Base-by-base conservation (phyloP, 306 rosid species). In the Cajanus cajan region DNA sequence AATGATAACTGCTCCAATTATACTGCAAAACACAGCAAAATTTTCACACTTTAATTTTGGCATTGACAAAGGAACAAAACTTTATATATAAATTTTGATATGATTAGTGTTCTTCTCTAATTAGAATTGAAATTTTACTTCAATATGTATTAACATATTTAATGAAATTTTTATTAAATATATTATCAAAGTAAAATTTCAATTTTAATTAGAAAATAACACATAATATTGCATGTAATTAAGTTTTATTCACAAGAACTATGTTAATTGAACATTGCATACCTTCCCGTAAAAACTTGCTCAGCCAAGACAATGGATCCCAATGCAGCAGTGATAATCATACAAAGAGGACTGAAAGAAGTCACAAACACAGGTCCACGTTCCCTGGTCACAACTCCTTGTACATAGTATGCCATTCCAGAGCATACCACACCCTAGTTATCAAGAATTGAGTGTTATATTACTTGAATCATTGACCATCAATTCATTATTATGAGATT, bases 361-460 rank as follows among this genome's bases (percentile, higher is more conserved):
- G 99, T 96, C 4, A 93, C 93, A 65, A 96, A 96, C 4, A 96
- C 99, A 0, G 99, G 99, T 34, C 99, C 99, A 41, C 93, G 88
- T 85, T 90, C 86, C 68, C 88, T 87, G 14, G 87, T 96, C 47
- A 96, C 97, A 50, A 93, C 78, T 25, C 98, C 99, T 91, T 96
- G 99, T 71, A 96, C 81, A 69, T 91, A 96, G 69, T 90, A 96
- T 39, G 99, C 99, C 74, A 96, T 86, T 45, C 96, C 99, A 50
- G 99, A 96, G 71, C 99, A 96, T 33, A 93, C 87, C 68, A 93
- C 80, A 16, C 99, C 99, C 99, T 96, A 57, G 4, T 63, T 7
- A 33, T 28, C 68, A 43, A 73, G 65, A 71, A 24, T 64, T 41
- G 0, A 62, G 1, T 41, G 7, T 24, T 13, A 70, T 28, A 13